Evolutionary conservation across 305 asterid species (phyloP).

Genomic region (Solanum aculeatissimum): DNA sequence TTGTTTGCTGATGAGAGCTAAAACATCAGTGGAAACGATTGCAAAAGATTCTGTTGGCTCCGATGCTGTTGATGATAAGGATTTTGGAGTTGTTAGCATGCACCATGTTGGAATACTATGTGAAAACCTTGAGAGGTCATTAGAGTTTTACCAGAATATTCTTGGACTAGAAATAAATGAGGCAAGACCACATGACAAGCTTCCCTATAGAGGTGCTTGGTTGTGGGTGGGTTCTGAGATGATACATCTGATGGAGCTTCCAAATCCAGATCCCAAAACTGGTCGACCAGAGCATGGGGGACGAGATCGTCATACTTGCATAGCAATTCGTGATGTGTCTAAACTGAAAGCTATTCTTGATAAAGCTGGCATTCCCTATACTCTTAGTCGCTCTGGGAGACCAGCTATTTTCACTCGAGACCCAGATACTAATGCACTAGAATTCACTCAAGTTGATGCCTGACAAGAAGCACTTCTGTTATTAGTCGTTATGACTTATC

Average conservation of each 20-base stretch:
- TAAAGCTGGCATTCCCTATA: slow-evolving; percentile 64
- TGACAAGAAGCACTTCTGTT: not conserved
- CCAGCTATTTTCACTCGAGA: slow-evolving; percentile 88
- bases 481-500: not conserved
- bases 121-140: slow-evolving; percentile 78
- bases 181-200: slow-evolving; percentile 93
- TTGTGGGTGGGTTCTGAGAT: slow-evolving; percentile 90
- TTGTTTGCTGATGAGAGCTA: slow-evolving; percentile 21
- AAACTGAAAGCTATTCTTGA: slow-evolving; percentile 75
- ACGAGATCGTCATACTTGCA: slow-evolving; percentile 85
- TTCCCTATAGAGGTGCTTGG: slow-evolving; percentile 95
- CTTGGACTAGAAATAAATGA: slow-evolving; percentile 78
- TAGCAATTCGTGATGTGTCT: slow-evolving; percentile 65
- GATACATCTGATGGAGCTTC: slow-evolving; percentile 98
- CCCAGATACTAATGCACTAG: slow-evolving; percentile 91
- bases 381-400: slow-evolving; percentile 89
- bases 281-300: slow-evolving; percentile 92
- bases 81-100: slow-evolving; percentile 67
- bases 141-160: slow-evolving; percentile 70
- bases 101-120: slow-evolving; percentile 91
- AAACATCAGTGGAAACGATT: slow-evolving; percentile 42
- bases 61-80: slow-evolving; percentile 19
- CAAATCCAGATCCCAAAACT: slow-evolving; percentile 80
- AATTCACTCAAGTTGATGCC: slow-evolving; percentile 61
- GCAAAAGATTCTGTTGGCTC: slow-evolving; percentile 35